Evolutionary conservation across 805 yeast genomes (phyloP).

Genomic region (Yamadazyma kitorensis): DNA sequence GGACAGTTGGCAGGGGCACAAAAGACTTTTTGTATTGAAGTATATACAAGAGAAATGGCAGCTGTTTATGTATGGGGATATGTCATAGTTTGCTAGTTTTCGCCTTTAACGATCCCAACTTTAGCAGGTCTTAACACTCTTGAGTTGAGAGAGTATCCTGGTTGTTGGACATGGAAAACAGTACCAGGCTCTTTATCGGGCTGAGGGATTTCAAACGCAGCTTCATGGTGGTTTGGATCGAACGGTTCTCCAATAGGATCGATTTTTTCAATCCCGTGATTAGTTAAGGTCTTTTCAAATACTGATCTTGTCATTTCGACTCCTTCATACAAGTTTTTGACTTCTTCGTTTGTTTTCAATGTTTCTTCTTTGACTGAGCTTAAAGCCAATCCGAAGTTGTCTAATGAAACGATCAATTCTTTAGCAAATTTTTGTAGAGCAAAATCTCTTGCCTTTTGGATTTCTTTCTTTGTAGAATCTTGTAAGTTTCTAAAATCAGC

Average conservation of each 20-base stretch:
- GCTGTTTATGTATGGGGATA: too few species aligned
- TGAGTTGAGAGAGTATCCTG: constrained; percentile 80
- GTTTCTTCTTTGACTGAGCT: constrained; percentile 66
- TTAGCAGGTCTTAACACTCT: constrained; percentile 93
- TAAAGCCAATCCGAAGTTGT: constrained; percentile 86
- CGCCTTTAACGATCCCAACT: constrained; percentile 84
- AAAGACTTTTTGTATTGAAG: too few species aligned
- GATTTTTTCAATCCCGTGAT: constrained; percentile 77
- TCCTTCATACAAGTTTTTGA: constrained; percentile 79
- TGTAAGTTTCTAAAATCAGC: constrained; percentile 94
- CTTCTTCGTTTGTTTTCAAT: constrained; percentile 55
- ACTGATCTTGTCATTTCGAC: constrained; percentile 86
- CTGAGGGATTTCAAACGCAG: constrained; percentile 82
- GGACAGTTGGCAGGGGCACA: too few species aligned
- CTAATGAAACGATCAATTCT: constrained; percentile 85
- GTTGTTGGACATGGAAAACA: constrained; percentile 88
- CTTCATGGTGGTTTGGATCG: constrained; percentile 92
- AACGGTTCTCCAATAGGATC: constrained; percentile 83
- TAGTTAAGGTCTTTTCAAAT: constrained; percentile 76
- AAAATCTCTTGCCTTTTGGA: constrained; percentile 82
- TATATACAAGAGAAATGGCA: too few species aligned
- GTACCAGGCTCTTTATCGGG: constrained; percentile 91
- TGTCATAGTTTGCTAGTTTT: too few species aligned
- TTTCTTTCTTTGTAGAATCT: constrained; percentile 83
- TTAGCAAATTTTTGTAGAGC: constrained; percentile 90